Conservation (phyloP, 305 asterid species). For the Rubia occidens region DNA sequence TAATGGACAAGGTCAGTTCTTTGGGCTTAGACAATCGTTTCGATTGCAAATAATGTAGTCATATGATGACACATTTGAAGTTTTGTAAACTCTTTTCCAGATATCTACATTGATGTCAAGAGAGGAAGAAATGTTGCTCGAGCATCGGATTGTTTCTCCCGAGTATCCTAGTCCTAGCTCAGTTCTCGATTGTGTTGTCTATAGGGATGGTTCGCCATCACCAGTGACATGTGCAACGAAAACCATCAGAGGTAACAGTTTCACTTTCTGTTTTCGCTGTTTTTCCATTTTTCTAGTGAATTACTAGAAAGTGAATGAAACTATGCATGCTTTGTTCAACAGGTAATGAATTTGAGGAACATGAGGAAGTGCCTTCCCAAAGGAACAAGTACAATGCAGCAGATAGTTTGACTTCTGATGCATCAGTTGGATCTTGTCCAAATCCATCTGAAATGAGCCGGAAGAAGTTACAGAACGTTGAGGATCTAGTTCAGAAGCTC, state of each 20-base stretch:
- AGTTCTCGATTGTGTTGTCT: conserved; percentile 46
- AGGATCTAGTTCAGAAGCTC: conserved; percentile 69
- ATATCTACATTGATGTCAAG: conserved; percentile 25
- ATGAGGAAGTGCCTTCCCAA: conserved; percentile 19
- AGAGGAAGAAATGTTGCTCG: conserved; percentile 38
- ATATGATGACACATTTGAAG: conserved; percentile 1
- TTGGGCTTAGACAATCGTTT: background rate
- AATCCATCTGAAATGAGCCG: conserved; percentile 37
- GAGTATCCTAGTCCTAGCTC: conserved; percentile 80
- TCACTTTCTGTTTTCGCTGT: background rate
- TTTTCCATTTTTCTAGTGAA: background rate
- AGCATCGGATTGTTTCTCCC: conserved; percentile 32
- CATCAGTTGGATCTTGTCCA: conserved; percentile 23
- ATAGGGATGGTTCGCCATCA: conserved; percentile 47
- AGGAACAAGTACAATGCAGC: conserved; percentile 21
- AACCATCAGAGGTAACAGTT: conserved; percentile 41
- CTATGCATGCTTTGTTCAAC: conserved; percentile 15
- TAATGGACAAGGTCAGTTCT: conserved; percentile 37
- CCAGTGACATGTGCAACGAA: conserved; percentile 40
- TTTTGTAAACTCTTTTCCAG: conserved; percentile 26
- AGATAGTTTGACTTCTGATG: conserved; percentile 21
- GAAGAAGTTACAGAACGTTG: conserved; percentile 64
- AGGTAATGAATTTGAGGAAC: conserved; percentile 35
- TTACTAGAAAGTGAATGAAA: background rate
- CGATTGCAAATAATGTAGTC: background rate